Evolutionary conservation across 768 basidiomycete species (phyloP), one percentile per base, ranked within the genome.

Genomic region (Tulasnella sp.): DNA sequence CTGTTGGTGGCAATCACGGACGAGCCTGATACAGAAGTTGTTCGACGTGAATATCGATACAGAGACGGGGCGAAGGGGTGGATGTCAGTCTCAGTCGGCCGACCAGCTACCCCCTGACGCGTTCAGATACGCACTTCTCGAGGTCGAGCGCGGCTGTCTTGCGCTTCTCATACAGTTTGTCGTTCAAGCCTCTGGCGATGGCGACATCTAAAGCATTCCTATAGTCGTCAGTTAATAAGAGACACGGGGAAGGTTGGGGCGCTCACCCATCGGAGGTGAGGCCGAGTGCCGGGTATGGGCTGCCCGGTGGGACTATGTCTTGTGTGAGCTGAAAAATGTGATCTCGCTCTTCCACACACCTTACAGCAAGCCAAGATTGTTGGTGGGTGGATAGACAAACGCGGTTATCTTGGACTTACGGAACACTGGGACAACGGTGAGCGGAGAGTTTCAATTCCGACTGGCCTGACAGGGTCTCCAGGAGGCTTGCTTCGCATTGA

Each of bases 161-260:
- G 60, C 93, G 82, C 73, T 92, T 92, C 77, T 97, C 93, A 70
- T 97, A 96, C 71, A 92, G 85, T 76, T 91, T 91, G 81, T 92
- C 89, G 49, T 88, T 79, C 60, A 92, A 75, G 68, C 88, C 89
- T 69, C 84, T 85, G 44, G 85, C 75, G 50, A 90, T 80, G 61
- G 81, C 78, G 58, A 82, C 74, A 66, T 92, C 88, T 91, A 56
- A 30, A 31, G 43, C 27, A 41, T 5, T 15, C 34, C 34, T 38
- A 38, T 38, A 38, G 5, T 38, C 7, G 34, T 38, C 34, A 38
- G 62, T 57, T 15, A 15, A 15, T 5, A 38, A 7, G 34, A 5
- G 7, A 38, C 34, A 38, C 42, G 53, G 34, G 34, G 15, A 38
- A 38, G 15, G 34, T 5, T 5, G 7, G 34, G 34, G 34, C 34